These are phyloP conservation scores for Skeletonema costatum DNA, from an alignment of 108 stramenopile species.

Conservation along the genomic window DNA sequence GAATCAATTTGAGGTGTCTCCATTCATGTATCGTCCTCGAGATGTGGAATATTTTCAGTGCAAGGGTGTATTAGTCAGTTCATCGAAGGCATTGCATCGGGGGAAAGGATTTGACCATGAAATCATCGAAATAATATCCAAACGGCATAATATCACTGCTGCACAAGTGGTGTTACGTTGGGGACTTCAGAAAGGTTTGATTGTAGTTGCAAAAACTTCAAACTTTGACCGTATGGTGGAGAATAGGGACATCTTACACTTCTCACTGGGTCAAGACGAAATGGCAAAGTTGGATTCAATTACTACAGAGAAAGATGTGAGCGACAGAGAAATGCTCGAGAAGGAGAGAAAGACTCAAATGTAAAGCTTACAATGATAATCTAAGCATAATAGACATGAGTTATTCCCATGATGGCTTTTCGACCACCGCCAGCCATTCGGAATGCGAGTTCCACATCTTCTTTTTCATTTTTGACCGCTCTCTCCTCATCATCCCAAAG, in stretches of 20 bases:
- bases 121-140: constrained; percentile 28
- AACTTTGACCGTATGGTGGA: constrained; percentile 29
- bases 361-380: background rate
- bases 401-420: constrained; percentile 21
- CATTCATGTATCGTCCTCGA: constrained; percentile 40
- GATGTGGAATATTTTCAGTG: constrained; percentile 33
- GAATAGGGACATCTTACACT: constrained; percentile 33
- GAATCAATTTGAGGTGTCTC: constrained; percentile 60
- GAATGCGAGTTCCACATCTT: constrained; percentile 46
- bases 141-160: constrained; percentile 16
- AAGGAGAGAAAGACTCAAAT: constrained; percentile 31
- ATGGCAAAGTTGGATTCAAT: constrained; percentile 26
- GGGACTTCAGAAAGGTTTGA: constrained; percentile 50
- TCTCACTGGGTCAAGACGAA: constrained; percentile 21
- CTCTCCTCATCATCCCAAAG: constrained; percentile 31
- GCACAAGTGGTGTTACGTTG: constrained; percentile 60
- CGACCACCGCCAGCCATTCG: constrained; percentile 40
- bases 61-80: constrained; percentile 30
- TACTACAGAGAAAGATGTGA: constrained; percentile 32
- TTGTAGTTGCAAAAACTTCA: constrained; percentile 44
- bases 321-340: constrained; percentile 40
- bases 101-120: constrained; percentile 18
- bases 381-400: constrained; percentile 55
- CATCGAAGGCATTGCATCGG: constrained; percentile 51
- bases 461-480: constrained; percentile 18